Conservation (phyloP, 2,329 filamentous ascomycete genomes). For the Leptographium wingfieldii region DNA sequence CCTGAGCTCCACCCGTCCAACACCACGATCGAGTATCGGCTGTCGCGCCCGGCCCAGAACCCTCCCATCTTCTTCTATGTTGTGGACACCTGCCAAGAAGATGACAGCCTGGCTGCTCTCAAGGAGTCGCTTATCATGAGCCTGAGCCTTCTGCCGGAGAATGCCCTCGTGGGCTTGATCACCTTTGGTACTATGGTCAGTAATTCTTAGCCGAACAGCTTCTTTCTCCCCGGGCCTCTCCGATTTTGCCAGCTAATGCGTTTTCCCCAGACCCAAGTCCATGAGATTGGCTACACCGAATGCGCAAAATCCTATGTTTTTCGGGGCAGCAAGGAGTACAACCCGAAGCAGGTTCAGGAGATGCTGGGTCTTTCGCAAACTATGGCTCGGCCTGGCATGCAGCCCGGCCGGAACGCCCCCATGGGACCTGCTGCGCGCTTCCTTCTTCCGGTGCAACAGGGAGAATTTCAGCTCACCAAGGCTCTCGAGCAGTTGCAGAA, state of each 20-base stretch:
- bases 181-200: slow-evolving; percentile 86
- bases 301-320: slow-evolving; percentile 99
- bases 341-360: slow-evolving; percentile 97
- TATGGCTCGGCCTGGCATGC: slow-evolving; percentile 60
- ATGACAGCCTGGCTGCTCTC: slow-evolving; percentile 68
- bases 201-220: background rate
- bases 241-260: background rate
- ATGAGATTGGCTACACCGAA: slow-evolving; percentile 95
- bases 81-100: slow-evolving; percentile 79
- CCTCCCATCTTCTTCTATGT: slow-evolving; percentile 81
- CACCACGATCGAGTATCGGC: slow-evolving; percentile 81
- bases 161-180: slow-evolving; percentile 70
- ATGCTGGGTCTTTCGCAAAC: slow-evolving; percentile 80
- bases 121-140: slow-evolving; percentile 84
- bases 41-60: slow-evolving; percentile 70
- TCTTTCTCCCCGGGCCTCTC: slow-evolving; percentile 23
- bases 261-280: slow-evolving; percentile 67
- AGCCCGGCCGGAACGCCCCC: slow-evolving; percentile 56
- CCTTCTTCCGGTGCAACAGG: slow-evolving; percentile 85
- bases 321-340: slow-evolving; percentile 93
- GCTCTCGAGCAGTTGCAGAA: slow-evolving; percentile 90
- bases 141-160: slow-evolving; percentile 67
- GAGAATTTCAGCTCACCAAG: slow-evolving; percentile 95
- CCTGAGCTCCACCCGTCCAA: slow-evolving; percentile 71
- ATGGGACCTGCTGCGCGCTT: slow-evolving; percentile 80